Evolutionary conservation across 495 filamentous ascomycete genomes (phyloP).

Genomic region (Tuber calosporum): DNA sequence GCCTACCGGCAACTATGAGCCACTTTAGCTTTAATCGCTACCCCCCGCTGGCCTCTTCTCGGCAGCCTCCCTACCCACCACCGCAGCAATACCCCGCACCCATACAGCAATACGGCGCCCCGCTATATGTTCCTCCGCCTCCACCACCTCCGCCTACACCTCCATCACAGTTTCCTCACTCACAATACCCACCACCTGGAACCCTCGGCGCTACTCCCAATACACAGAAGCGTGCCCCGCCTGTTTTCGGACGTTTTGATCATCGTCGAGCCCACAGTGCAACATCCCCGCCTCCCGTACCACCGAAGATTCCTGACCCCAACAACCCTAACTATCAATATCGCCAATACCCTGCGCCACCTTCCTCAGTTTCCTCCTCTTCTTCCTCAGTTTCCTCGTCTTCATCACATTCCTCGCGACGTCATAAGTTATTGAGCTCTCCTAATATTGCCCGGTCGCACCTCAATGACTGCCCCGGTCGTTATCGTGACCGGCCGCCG

Average conservation of each 20-base stretch:
- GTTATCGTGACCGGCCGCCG: slow-evolving; percentile 2
- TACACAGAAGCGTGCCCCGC: slow-evolving; percentile 12
- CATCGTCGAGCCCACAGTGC: slow-evolving; percentile 13
- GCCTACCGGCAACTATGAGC: not conserved
- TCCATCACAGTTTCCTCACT: slow-evolving; percentile 21
- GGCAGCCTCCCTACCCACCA: slow-evolving; percentile 24
- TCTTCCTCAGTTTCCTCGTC: slow-evolving; percentile 29
- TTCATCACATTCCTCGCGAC: slow-evolving; percentile 19
- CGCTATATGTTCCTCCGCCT: slow-evolving; percentile 29
- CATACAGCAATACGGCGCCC: not conserved
- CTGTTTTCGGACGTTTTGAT: slow-evolving; percentile 22
- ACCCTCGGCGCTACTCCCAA: slow-evolving; percentile 7
- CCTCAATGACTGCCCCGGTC: slow-evolving; percentile 16
- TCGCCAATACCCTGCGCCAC: slow-evolving; percentile 13
- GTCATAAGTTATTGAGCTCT: slow-evolving; percentile 3
- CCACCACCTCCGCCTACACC: slow-evolving; percentile 32
- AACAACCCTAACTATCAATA: slow-evolving; percentile 16
- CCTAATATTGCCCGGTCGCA: slow-evolving; percentile 17
- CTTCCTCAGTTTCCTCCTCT: slow-evolving; percentile 22
- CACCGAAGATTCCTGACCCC: slow-evolving; percentile 19
- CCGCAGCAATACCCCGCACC: slow-evolving; percentile 12
- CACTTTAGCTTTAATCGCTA: slow-evolving; percentile 18
- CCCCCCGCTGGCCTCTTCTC: slow-evolving; percentile 32
- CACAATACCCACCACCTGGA: slow-evolving; percentile 26
- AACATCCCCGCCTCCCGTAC: not conserved